Conservation (phyloP, 164 flowering plant species). For the Berberis vulgaris region DNA sequence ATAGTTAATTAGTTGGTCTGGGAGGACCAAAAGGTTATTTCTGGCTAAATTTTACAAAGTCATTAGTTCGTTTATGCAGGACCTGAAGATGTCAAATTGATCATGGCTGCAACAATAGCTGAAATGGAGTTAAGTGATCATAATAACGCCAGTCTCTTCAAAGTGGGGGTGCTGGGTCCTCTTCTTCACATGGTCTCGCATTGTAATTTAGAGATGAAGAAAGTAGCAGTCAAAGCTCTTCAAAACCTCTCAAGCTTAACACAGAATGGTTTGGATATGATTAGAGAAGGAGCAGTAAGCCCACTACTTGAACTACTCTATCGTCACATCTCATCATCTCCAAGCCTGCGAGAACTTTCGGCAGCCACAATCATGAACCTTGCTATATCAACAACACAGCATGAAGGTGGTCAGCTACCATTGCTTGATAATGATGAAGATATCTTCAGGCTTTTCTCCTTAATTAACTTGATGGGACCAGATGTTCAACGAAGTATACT, state of each 20-base stretch:
- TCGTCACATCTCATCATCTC: constrained; percentile 26
- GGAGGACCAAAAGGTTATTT: neutral
- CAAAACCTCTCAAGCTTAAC: constrained; percentile 50
- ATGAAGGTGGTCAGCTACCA: constrained; percentile 22
- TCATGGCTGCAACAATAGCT: constrained; percentile 48
- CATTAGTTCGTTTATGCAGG: constrained; percentile 27
- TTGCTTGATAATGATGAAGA: constrained; percentile 58
- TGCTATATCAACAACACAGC: constrained; percentile 34
- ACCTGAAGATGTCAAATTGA: constrained; percentile 36
- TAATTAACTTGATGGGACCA: constrained; percentile 35
- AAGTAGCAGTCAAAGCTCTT: constrained; percentile 40
- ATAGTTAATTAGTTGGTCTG: too few relatives aligned
- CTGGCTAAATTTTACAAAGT: neutral
- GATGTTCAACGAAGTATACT: constrained; percentile 44
- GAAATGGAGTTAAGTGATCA: constrained; percentile 66
- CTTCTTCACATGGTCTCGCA: constrained; percentile 41
- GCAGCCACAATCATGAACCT: constrained; percentile 55
- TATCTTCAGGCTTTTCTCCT: constrained; percentile 40
- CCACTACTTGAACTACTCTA: constrained; percentile 44
- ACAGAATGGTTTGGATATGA: constrained; percentile 47
- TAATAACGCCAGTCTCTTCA: constrained; percentile 40
- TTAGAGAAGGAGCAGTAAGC: constrained; percentile 40
- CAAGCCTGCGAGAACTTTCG: constrained; percentile 33
- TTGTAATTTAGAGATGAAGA: constrained; percentile 30
- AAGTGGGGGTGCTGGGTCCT: constrained; percentile 42